Evolutionary conservation across 441 rosid genomes (phyloP).

Genomic region (Euphorbia corollata): DNA sequence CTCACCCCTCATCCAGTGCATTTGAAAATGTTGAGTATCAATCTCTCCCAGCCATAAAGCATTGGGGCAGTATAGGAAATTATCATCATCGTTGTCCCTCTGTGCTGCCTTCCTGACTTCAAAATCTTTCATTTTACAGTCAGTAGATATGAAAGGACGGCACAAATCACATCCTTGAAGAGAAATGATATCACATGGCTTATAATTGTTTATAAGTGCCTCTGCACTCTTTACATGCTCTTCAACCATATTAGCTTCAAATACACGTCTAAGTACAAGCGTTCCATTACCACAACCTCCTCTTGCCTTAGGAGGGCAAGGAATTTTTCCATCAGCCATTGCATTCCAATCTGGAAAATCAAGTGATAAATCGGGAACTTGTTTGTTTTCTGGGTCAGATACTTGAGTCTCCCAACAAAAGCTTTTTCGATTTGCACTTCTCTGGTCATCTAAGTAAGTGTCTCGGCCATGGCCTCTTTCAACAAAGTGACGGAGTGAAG

Average conservation of each 20-base stretch:
- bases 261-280: constrained; percentile 42
- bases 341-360: constrained; percentile 39
- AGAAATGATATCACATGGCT: constrained; percentile 18
- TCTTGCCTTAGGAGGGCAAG: constrained; percentile 41
- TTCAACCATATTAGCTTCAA: constrained; percentile 40
- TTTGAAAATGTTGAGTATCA: constrained; percentile 59
- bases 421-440: constrained; percentile 17
- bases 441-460: constrained; percentile 24
- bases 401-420: constrained; percentile 21
- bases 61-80: constrained; percentile 54
- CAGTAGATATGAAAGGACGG: constrained; percentile 20
- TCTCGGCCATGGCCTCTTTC: constrained; percentile 17
- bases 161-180: constrained; percentile 28
- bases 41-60: constrained; percentile 36
- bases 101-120: constrained; percentile 57
- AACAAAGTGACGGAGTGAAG: constrained; percentile 23
- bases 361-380: constrained; percentile 2
- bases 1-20: constrained; percentile 74
- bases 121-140: constrained; percentile 22
- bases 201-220: constrained; percentile 25
- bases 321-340: constrained; percentile 42
- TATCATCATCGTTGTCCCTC: constrained; percentile 46
- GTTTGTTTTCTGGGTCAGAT: constrained; percentile 28
- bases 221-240: constrained; percentile 44
- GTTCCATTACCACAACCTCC: constrained; percentile 51